phyloP scores from a whole-genome alignment of 768 basidiomycete species.

The Vishniacozyma victoriae region DNA sequence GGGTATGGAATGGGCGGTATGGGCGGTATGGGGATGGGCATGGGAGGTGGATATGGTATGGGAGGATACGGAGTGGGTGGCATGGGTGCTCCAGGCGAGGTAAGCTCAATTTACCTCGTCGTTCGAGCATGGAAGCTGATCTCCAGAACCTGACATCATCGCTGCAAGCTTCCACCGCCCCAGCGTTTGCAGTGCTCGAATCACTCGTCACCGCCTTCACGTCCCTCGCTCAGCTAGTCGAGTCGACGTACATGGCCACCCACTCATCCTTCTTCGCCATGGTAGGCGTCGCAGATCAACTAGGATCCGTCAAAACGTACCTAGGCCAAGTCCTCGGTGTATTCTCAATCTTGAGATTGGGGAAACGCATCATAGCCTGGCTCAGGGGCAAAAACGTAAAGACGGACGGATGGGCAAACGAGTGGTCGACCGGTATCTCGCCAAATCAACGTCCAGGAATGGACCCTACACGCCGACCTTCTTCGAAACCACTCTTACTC shows the following conservation, averaged over 20 bases:
- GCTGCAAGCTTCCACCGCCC: conserved; percentile 80
- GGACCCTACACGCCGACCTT: conserved; percentile 48
- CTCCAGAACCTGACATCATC: conserved; percentile 66
- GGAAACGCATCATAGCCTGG: conserved; percentile 53
- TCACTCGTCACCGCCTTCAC: conserved; percentile 92
- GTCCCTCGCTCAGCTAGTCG: conserved; percentile 94
- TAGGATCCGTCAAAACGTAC: conserved; percentile 82
- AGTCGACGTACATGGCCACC: conserved; percentile 94
- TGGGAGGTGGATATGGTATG: conserved; percentile 18
- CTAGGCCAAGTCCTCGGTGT: conserved; percentile 88
- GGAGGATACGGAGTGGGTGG: conserved; percentile 45
- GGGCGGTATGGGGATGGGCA: conserved; percentile 22
- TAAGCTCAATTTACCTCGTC: conserved; percentile 27
- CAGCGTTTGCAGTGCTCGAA: conserved; percentile 87
- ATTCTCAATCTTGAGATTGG: conserved; percentile 69
- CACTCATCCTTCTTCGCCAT: conserved; percentile 86
- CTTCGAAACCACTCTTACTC: conserved; percentile 82
- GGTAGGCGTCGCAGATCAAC: conserved; percentile 91
- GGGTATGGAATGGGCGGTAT: too few species aligned
- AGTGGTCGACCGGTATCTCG: conserved; percentile 31
- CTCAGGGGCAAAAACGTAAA: conserved; percentile 55
- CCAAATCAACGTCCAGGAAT: conserved; percentile 13
- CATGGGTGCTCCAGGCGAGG: conserved; percentile 55
- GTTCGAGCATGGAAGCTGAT: conserved; percentile 5
- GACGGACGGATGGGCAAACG: conserved; percentile 41